These are phyloP conservation scores for Pseudognaphalium luteoalbum DNA, from an alignment of 129 eudicot species.

Conservation along the genomic window DNA sequence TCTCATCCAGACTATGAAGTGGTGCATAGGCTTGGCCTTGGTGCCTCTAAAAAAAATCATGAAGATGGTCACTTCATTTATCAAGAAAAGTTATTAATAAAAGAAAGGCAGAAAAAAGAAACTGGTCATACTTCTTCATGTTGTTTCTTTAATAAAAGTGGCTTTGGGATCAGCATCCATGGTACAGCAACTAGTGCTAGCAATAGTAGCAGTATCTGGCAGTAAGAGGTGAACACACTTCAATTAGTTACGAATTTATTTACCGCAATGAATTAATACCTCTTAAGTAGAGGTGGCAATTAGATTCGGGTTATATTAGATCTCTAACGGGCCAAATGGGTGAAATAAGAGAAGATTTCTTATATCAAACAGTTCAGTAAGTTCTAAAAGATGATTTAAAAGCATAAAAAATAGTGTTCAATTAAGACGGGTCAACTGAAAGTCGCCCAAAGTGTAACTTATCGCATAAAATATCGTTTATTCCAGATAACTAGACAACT, in stretches of 20 bases:
- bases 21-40: slow-evolving; percentile 62
- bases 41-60: slow-evolving; percentile 53
- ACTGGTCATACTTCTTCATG: slow-evolving; percentile 60
- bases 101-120: not conserved
- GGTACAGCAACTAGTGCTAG: slow-evolving; percentile 87
- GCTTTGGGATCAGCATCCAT: slow-evolving; percentile 94
- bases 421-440: not conserved
- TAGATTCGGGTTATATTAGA: not conserved
- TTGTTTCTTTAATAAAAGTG: slow-evolving; percentile 71
- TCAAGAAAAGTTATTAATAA: not conserved
- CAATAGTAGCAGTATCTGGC: slow-evolving; percentile 59
- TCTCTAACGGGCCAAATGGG: not conserved
- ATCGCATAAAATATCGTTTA: not conserved
- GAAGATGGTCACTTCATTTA: not conserved
- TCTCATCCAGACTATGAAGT: slow-evolving; percentile 52
- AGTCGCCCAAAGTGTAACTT: not conserved
- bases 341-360: not conserved
- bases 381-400: not conserved
- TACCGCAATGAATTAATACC: not conserved
- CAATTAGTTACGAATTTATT: slow-evolving; percentile 9
- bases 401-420: not conserved
- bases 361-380: not conserved
- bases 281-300: not conserved
- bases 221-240: not conserved
- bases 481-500: not conserved